These are phyloP conservation scores for Auxenochlorella pyrenoidosa DNA, from an alignment of 139 green algal species.

Conservation along the genomic window DNA sequence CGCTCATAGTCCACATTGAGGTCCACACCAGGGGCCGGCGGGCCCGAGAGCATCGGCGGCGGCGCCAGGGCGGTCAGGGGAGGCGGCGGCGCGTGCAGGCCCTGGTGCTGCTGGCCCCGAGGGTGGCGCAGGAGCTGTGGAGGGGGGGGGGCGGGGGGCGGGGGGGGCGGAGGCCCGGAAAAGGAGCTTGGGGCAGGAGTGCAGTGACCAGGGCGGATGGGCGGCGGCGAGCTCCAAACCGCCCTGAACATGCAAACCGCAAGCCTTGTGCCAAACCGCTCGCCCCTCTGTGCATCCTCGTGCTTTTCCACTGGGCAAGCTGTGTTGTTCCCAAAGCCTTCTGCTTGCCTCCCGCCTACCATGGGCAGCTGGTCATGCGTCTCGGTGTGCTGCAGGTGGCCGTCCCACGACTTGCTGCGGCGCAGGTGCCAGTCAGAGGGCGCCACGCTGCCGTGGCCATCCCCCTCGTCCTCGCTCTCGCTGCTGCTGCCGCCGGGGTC, in stretches of 20 bases:
- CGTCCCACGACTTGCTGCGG: slow-evolving; percentile 46
- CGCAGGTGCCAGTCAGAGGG: slow-evolving; percentile 32
- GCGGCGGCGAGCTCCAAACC: too few relatives aligned
- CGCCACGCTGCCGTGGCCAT: neutral
- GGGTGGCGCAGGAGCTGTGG: slow-evolving; percentile 9
- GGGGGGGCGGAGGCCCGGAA: neutral
- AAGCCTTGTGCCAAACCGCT: too few relatives aligned
- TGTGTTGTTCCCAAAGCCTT: too few relatives aligned
- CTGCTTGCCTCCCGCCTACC: too few relatives aligned
- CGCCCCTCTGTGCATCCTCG: too few relatives aligned
- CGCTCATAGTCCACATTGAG: slow-evolving; percentile 74
- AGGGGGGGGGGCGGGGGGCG: too few relatives aligned
- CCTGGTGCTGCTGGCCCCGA: neutral
- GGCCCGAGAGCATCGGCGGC: slow-evolving; percentile 28
- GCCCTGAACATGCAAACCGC: too few relatives aligned
- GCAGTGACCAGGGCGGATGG: too few relatives aligned
- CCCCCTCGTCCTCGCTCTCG: neutral
- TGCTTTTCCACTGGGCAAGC: too few relatives aligned
- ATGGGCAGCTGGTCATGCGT: slow-evolving; percentile 2
- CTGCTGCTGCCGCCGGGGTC: neutral
- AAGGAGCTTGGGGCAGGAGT: too few relatives aligned
- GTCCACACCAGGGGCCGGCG: slow-evolving; percentile 47
- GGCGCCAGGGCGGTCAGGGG: slow-evolving; percentile 28
- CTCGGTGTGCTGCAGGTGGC: neutral
- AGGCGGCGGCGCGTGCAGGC: slow-evolving; percentile 42